A percentile compares a stretch with the other conserved stretches of the same genome.
These are phyloP conservation scores for Obelidium mucronatum DNA, from an alignment of 192 early-diverging fungal genomes.

Conservation along the genomic window DNA sequence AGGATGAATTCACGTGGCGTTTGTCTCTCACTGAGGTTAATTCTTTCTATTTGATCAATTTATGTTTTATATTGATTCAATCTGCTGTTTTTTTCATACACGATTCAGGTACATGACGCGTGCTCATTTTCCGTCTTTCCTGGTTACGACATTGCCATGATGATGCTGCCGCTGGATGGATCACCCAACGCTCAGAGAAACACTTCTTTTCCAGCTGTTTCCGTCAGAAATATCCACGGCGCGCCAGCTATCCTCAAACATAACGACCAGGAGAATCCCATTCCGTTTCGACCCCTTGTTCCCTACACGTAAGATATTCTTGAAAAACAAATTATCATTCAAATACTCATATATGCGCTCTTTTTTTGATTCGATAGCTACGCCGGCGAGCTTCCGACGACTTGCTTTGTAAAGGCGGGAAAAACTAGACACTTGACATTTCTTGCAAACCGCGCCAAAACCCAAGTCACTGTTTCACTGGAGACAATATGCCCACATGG, in stretches of 20 bases:
- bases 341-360: background rate
- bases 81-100: background rate
- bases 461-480: conserved; percentile 37
- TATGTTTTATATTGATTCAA: background rate
- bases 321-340: background rate
- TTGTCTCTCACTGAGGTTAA: conserved; percentile 47
- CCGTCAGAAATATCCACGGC: conserved; percentile 36
- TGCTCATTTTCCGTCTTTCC: conserved; percentile 64
- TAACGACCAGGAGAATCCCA: conserved; percentile 56
- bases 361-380: conserved; percentile 4
- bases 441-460: conserved; percentile 45
- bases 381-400: conserved; percentile 60
- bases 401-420: conserved; percentile 38
- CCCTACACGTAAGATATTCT: conserved; percentile 58
- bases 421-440: conserved; percentile 48
- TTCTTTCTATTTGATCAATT: background rate
- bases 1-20: conserved; percentile 67
- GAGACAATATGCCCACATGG: conserved; percentile 57
- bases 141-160: conserved; percentile 59
- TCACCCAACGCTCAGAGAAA: background rate
- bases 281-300: conserved; percentile 58
- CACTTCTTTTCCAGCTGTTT: background rate
- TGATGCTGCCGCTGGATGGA: conserved; percentile 43
- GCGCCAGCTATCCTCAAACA: conserved; percentile 57
- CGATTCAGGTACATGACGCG: conserved; percentile 36